Evolutionary conservation across 2,329 filamentous ascomycete genomes (phyloP).

Genomic region (Fusarium abutilonis): DNA sequence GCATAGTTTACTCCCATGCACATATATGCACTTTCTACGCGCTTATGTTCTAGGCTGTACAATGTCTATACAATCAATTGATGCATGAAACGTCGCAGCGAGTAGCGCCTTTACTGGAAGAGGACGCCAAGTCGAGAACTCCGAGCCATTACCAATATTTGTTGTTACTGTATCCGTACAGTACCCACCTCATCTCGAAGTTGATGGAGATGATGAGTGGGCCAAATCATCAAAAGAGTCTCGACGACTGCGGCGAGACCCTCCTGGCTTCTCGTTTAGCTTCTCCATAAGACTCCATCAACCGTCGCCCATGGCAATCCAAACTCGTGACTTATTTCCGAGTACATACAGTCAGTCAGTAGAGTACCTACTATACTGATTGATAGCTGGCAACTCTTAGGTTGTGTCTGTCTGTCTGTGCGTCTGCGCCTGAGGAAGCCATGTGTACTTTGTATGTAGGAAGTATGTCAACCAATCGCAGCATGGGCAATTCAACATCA

Average conservation of each 20-base stretch:
- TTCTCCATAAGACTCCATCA: slow-evolving; percentile 25
- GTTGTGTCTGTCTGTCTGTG: slow-evolving; percentile 1
- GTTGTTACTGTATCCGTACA: background rate
- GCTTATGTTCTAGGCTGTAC: slow-evolving; percentile 17
- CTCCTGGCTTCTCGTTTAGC: slow-evolving; percentile 24
- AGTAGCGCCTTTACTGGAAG: background rate
- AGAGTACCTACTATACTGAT: too few species aligned
- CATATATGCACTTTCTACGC: slow-evolving; percentile 7
- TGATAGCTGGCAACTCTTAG: too few species aligned
- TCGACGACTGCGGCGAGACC: slow-evolving; percentile 23
- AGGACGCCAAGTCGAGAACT: slow-evolving; percentile 10
- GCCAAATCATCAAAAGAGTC: slow-evolving; percentile 38
- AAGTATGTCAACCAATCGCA: slow-evolving; percentile 33
- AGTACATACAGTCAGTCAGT: background rate
- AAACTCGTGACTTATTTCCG: slow-evolving; percentile 15
- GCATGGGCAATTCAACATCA: slow-evolving; percentile 5
- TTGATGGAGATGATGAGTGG: slow-evolving; percentile 42
- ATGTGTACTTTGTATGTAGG: background rate
- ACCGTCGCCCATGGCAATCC: slow-evolving; percentile 44
- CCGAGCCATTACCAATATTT: slow-evolving; percentile 2
- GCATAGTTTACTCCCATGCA: slow-evolving; percentile 21
- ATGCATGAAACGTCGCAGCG: slow-evolving; percentile 18
- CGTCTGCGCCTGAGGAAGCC: slow-evolving; percentile 29
- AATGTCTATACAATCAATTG: background rate
- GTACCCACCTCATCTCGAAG: slow-evolving; percentile 29